Evolutionary conservation across 129 eudicot species (phyloP).

Genomic region (Heracleum sosnowskyi): DNA sequence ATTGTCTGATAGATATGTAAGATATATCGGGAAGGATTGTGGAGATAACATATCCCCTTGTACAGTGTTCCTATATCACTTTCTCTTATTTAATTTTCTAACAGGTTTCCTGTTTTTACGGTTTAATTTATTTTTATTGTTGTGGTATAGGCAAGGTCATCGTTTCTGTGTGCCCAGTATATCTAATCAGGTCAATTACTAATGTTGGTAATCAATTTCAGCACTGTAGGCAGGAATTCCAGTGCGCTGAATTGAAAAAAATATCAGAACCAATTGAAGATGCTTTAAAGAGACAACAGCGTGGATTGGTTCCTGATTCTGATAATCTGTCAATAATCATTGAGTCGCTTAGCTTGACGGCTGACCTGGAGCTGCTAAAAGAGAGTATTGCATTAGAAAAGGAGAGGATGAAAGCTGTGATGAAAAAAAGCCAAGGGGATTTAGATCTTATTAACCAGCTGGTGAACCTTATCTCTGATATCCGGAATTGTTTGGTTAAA

Average conservation of each 20-base stretch:
- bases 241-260: constrained; percentile 38
- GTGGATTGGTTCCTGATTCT: constrained; percentile 31
- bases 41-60: neutral
- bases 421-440: constrained; percentile 19
- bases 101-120: neutral
- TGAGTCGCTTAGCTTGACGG: constrained; percentile 42
- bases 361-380: constrained; percentile 50
- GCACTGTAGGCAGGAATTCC: constrained; percentile 54
- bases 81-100: neutral
- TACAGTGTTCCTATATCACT: neutral
- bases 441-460: constrained; percentile 26
- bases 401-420: constrained; percentile 42
- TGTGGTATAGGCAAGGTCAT: neutral
- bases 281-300: constrained; percentile 37
- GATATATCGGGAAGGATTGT: neutral
- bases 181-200: neutral
- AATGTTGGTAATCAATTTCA: constrained; percentile 26
- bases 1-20: neutral
- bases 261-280: constrained; percentile 46
- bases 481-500: constrained; percentile 51
- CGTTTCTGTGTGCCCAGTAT: neutral
- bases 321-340: constrained; percentile 32
- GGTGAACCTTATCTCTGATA: constrained; percentile 42
- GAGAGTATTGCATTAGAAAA: constrained; percentile 75
- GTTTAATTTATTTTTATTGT: neutral